Base-by-base conservation (phyloP, 1,284 basidiomycete genomes). In the Filobasidium uniguttulatum region DNA sequence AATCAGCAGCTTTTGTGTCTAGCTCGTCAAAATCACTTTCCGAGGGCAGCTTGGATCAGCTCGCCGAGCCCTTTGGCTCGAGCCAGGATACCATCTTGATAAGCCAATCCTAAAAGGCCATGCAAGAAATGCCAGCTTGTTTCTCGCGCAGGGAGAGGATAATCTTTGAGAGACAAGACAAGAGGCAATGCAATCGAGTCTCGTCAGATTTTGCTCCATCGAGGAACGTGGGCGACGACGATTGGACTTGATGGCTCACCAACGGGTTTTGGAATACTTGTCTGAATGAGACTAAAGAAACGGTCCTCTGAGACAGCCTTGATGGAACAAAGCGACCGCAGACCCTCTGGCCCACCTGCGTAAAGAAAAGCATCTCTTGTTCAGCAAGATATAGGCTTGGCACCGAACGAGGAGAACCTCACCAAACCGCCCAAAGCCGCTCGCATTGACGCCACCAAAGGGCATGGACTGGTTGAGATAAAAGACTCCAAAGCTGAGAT, bases 391-490 rank as follows among this genome's bases (percentile, higher is more conserved):
- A 6, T 7, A 8, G n/a, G 12, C 25, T 3, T 14, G 19, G 29
- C 25, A 28, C 15, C 26, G 7, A 26, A 15, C 15, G 25, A 5
- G 3, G 28, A 17, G 46, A 59, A 59, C 61, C 73, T 56, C 57
- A 80, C 85, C 86, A 59, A 94, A 93, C 55, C 90, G 78, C 10
- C 86, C 88, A 62, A 90, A 89, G 37, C 90, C 90, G 49, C 83
- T 86, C 37, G 77, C 76, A 68, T 96, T 97, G 45, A 79, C 77
- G 29, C 90, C 91, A 29, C 91, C 91, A 55, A 97, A 97, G 3
- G 91, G 90, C 59, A 94, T 74, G 61, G 87, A 84, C 74, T 96
- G 91, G 65, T 87, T 93, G 57, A 65, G 55, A 55, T 96, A 97
- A 71, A 84, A 90, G 3, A 90, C 84, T 20, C 81, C 90, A 64